Conservation (phyloP, 2,329 filamentous ascomycete species). For the Fusarium chaquense region DNA sequence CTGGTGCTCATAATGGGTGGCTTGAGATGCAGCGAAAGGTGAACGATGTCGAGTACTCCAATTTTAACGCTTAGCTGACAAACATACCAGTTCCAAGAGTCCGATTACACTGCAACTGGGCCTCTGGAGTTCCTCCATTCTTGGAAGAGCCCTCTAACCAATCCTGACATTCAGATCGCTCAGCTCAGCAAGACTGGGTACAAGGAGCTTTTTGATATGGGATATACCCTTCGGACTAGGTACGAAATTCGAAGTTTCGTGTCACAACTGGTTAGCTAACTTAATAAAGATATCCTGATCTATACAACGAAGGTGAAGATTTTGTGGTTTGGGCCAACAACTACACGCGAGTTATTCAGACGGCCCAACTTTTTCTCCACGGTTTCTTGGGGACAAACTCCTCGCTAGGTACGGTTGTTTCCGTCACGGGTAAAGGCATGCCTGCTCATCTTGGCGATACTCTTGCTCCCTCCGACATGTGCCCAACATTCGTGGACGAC, state of each 20-base stretch:
- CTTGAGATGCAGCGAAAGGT: constrained; percentile 59
- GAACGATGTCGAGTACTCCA: not conserved
- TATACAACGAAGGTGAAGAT: constrained; percentile 62
- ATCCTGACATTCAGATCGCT: constrained; percentile 67
- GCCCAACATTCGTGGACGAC: constrained; percentile 68
- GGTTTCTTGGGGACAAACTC: constrained; percentile 70
- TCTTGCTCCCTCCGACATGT: constrained; percentile 72
- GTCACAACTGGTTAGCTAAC: not conserved
- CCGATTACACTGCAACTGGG: constrained; percentile 65
- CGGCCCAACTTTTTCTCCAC: constrained; percentile 69
- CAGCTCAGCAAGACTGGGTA: constrained; percentile 71
- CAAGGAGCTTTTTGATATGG: constrained; percentile 70
- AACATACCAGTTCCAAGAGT: constrained; percentile 61
- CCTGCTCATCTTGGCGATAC: constrained; percentile 68
- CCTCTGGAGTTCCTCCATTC: constrained; percentile 66
- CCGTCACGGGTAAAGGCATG: constrained; percentile 67
- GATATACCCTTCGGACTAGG: constrained; percentile 63
- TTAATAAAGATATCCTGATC: constrained; percentile 57
- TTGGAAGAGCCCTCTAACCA: constrained; percentile 69
- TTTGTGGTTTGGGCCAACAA: constrained; percentile 75
- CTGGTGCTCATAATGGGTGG: constrained; percentile 70
- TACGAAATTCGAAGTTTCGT: not conserved
- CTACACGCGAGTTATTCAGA: constrained; percentile 73
- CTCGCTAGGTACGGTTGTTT: constrained; percentile 66
- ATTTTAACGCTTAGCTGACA: not conserved